Base-by-base conservation (phyloP, 2,329 filamentous ascomycete species). In the Byssothecium circinans region DNA sequence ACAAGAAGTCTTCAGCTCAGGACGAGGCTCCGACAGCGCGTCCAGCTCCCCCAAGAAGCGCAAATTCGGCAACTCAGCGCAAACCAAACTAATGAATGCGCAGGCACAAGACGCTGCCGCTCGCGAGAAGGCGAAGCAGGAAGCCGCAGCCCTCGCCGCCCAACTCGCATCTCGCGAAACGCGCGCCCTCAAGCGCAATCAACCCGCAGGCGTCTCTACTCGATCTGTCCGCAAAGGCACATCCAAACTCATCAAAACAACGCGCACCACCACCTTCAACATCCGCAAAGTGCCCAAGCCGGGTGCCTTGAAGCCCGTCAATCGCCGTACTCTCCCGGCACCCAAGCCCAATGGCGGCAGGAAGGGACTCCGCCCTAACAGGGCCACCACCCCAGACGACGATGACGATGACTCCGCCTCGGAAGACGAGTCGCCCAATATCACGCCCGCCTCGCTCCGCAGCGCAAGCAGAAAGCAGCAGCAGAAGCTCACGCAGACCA, bases 381-480 rank as follows among this genome's bases (percentile, higher is more conserved):
- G 54, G 12, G 35, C 46, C 15, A 33, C 43, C 2, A 56, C 57
- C 11, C 56, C 57, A n/a, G n/a, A n/a, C n/a, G n/a, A n/a, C n/a
- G n/a, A n/a, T n/a, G n/a, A n/a, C 1, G 62, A 66, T 3, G 52
- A 58, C 8, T 34, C 32, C 5, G 39, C 29, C 3, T 45, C 19
- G 14, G 12, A 25, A 2, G 59, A 61, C 10, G 45, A 47, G 5
- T 66, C 65, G 3, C 59, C 61, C 8, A 70, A 69, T 23, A 69
- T 70, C 23, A 70, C 67, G 8, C 66, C 67, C n/a, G 64, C 65
- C 3, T 68, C 66, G 22, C 55, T 70, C 4, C 65, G 67, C 29
- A 69, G 66, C 45, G 66, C 67, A 14, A 53, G 56, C 11, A 64
- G 53, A 41, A 56, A 53, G 37, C 14, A n/a, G n/a, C n/a, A n/a